Conservation (phyloP, 108 stramenopile species). For the Cylindrotheca closterium region DNA sequence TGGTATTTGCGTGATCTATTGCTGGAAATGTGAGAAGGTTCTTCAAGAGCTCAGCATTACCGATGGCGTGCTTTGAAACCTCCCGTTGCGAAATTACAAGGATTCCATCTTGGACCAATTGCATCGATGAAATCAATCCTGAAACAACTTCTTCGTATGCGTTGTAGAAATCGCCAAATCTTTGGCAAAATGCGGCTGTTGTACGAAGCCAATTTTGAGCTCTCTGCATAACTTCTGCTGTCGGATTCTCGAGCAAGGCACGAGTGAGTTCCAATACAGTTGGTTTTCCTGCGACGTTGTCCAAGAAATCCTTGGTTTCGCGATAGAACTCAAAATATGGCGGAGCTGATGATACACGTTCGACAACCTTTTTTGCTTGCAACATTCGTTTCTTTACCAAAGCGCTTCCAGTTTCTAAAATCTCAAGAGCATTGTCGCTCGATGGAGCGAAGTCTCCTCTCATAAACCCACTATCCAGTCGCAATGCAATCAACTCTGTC, state of each 20-base stretch:
- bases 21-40: constrained; percentile 27
- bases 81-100: background rate
- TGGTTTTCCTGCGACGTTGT: constrained; percentile 3
- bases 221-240: constrained; percentile 16
- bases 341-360: constrained; percentile 60
- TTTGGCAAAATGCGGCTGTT: constrained; percentile 64
- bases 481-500: constrained; percentile 50
- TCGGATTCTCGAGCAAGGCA: background rate
- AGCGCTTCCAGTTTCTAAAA: constrained; percentile 13
- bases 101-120: constrained; percentile 64
- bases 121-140: constrained; percentile 62
- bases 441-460: constrained; percentile 52
- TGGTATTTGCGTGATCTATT: constrained; percentile 1
- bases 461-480: constrained; percentile 56
- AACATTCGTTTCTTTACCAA: constrained; percentile 28
- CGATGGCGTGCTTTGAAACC: constrained; percentile 2
- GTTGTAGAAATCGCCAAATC: constrained; percentile 48
- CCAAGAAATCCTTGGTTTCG: constrained; percentile 71
- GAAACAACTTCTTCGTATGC: constrained; percentile 82
- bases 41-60: constrained; percentile 6
- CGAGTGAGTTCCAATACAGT: constrained; percentile 47
- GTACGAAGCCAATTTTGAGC: constrained; percentile 81
- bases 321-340: constrained; percentile 75
- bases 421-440: constrained; percentile 7
- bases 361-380: constrained; percentile 74